These are phyloP conservation scores for Coccinonectria pachysandricola DNA, from an alignment of 2,329 filamentous ascomycete genomes.

Conservation along the genomic window DNA sequence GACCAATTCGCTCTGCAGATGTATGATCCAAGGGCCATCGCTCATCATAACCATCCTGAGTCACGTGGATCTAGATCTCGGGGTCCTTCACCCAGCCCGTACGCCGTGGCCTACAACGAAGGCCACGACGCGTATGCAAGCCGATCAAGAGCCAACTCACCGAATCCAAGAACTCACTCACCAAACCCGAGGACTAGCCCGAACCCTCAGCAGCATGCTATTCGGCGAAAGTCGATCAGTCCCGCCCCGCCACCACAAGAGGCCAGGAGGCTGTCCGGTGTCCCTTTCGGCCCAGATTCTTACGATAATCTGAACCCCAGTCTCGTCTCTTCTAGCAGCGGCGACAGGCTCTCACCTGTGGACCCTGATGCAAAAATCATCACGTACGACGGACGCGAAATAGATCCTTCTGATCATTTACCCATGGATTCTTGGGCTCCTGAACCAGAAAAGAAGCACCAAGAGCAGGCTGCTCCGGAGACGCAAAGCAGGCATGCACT, in stretches of 20 bases:
- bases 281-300: constrained; percentile 66
- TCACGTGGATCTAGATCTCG: no score
- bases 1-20: constrained; percentile 26
- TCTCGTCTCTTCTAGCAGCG: constrained; percentile 24
- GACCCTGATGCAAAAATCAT: constrained; percentile 61
- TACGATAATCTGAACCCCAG: constrained; percentile 63
- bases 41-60: no score
- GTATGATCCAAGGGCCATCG: constrained; percentile 33
- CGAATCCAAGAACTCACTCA: no score
- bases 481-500: constrained; percentile 34
- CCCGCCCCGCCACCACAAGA: constrained; percentile 48
- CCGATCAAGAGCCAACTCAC: constrained; percentile 24
- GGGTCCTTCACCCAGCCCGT: no score
- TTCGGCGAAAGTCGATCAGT: constrained; percentile 64
- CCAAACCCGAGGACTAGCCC: constrained; percentile 29
- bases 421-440: constrained; percentile 70
- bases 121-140: constrained; percentile 7
- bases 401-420: constrained; percentile 73
- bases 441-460: constrained; percentile 50
- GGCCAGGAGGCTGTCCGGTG: constrained; percentile 43
- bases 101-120: no score
- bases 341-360: constrained; percentile 27
- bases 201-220: constrained; percentile 40
- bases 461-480: constrained; percentile 19
- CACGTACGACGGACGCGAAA: constrained; percentile 62